Base-by-base conservation (phyloP, 2,329 filamentous ascomycete genomes). In the Raffaelea ambrosiae region DNA sequence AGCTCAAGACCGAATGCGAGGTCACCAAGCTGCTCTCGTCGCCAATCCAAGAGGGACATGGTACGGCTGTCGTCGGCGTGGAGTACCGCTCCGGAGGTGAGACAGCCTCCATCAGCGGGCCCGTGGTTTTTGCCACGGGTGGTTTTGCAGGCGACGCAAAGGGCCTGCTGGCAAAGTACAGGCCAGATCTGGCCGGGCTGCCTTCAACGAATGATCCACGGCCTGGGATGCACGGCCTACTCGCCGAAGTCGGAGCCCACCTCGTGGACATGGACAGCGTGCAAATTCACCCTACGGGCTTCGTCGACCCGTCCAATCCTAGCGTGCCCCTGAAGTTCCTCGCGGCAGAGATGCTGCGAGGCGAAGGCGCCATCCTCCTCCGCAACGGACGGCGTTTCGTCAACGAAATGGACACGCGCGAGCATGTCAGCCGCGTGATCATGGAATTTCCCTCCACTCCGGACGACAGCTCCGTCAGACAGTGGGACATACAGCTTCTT, bases 241-340 rank as follows among this genome's bases (percentile, higher is more conserved):
- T 53, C 61, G 97, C 93, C 58, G 83, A 80, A 55, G 95, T 97
- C 65, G 93, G 93, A 57, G 93, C 91, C 59, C 95, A 97, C 63
- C 91, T 87, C 56, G 96, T 98, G 59, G 93, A 98, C 66, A 91
- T 98, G 88, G 93, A 98, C 79, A 97, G 96, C 77, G 91, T 98
- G 56, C 93, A 98, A 73, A 90, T 98, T 40, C 93, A 98, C 71
- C 93, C 93, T 42, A 98, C 93, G 47, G 93, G 93, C 76, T 81
- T 98, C 33, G 86, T 98, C 40, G 93, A 97, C 70, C 91, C 93
- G 66, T 97, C 97, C 77, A 91, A 96, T 64, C 91, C 93, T 49
- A 81, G 75, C 43, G 93, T 89, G 59, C 97, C 97, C 78, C 95
- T 89, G 80, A 98, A 98, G 79, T 97, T 97, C 76, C 77, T 98